Base-by-base conservation (phyloP, 2,329 filamentous ascomycete species). In the Fusarium subglutinans region DNA sequence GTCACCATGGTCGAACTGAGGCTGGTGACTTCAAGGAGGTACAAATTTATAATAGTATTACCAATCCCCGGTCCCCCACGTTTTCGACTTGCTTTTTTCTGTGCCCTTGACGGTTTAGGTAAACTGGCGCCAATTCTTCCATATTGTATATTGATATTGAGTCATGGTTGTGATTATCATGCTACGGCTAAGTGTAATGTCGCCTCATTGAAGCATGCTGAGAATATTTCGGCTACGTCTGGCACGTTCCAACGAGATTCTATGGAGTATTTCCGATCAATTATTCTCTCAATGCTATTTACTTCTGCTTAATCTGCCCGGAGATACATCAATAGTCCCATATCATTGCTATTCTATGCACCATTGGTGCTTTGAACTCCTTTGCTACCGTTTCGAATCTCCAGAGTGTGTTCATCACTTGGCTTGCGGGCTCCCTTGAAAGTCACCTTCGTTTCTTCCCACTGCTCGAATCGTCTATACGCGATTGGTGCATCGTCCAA, bases 381-480 rank as follows among this genome's bases (percentile, higher is more conserved):
- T 18, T 58, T 44, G 15, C 15, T 14, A 8, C n/a, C 40, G 53
- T 35, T 33, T 1, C 28, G 40, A 0, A 53, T 6, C 7, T 51
- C 67, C 40, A 70, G 8, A 4, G 10, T 8, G 1, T 24, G 15
- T 2, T 50, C 40, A n/a, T 70, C 40, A 7, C 26, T 40, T 11
- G 18, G 40, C n/a, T 48, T 70, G 5, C 68, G 61, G 12, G 24
- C 35, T 44, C 61, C 61, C 13, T 20, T 70, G 10, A 70, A 20
- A 1, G 43, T 43, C 15, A 70, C 66, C 24, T 56, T 71, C 0
- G 61, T 66, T 24, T 70, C 68, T 13, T 62, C 40, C 44, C 53
- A 44, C 13, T 56, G 44, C 8, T 70, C 61, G 13, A 61, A 70
- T 26, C 55, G 11, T 3, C 44, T 51, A 40, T 71, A 62, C 0